Base-by-base conservation (phyloP, 345 rosid genomes). In the Syzygium aqueum region DNA sequence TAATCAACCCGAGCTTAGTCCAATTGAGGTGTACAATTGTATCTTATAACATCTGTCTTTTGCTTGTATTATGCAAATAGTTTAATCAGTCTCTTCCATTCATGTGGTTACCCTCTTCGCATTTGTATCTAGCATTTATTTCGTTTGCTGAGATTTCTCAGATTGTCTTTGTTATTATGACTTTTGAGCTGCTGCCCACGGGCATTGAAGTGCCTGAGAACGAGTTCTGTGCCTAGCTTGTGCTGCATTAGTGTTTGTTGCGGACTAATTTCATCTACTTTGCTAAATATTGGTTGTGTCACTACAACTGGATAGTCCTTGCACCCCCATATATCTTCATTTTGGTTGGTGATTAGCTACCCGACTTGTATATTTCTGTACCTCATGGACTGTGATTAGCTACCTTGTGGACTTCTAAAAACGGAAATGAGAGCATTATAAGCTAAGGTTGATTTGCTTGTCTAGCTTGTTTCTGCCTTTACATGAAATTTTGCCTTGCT, bases 1-100 rank as follows among this genome's bases (percentile, higher is more conserved):
- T 50, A 95, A 95, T 43, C 85, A 93, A 88, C 96, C 96, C 3
- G 99, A 96, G 96, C 96, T 95, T 90, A 94, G 96, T 86, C 98
- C 99, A 12, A 91, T 97, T 82, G 95, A 95, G 98, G 99, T 96
- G 85, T 56, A 37, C 87, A 82, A 61, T 59, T 77, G 46, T 52
- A 53, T 21, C 49, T 73, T 37, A 37, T 21, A 19, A 73, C 49
- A 37, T 11, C 57, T 84, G 27, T 33, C n/a, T 21, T 27, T 53
- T 53, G 56, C 23, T 85, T 57, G 49, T 43, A 6, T 85, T 85
- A 46, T 12, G 86, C 33, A 49, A 57, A 23, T 43, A 27, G 28
- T 59, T 85, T n/a, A 61, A 46, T 85, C 86, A 27, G 65, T 51
- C 28, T 85, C 51, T n/a, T 85, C 63, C 86, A 56, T 85, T 46